These are phyloP conservation scores for Micractinium conductrix DNA, from an alignment of 139 green algal species.

Conservation along the genomic window DNA sequence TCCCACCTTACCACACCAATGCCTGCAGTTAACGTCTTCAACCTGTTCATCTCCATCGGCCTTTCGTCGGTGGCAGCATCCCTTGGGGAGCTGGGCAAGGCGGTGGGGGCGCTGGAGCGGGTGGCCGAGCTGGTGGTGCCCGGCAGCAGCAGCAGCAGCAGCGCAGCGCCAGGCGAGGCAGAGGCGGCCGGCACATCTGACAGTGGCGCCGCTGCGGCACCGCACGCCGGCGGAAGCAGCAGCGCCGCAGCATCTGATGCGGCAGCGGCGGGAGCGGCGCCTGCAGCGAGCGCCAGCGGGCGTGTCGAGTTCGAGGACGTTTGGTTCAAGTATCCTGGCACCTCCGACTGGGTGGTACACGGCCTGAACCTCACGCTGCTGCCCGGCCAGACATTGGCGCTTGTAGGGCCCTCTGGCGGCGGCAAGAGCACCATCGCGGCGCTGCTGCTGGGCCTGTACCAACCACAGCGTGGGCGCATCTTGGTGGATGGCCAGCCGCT, in stretches of 20 bases:
- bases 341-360: constrained; percentile 58
- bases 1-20: not conserved
- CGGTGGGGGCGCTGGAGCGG: constrained; percentile 40
- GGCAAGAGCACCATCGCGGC: constrained; percentile 86
- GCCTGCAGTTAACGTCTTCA: constrained; percentile 36
- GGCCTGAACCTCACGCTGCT: constrained; percentile 71
- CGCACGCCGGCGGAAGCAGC: no score
- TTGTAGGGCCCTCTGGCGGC: constrained; percentile 82
- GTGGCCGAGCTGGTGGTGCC: constrained; percentile 30
- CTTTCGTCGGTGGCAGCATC: constrained; percentile 32
- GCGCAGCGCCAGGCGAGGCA: no score
- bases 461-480: constrained; percentile 58
- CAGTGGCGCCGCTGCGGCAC: no score
- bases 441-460: constrained; percentile 76
- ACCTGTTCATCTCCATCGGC: constrained; percentile 47
- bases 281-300: not conserved
- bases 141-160: not conserved
- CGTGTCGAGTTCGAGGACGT: constrained; percentile 72
- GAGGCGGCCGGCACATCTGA: no score
- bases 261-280: not conserved
- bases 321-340: constrained; percentile 75
- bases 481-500: constrained; percentile 71
- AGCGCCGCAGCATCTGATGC: no score
- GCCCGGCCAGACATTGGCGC: constrained; percentile 74
- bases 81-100: constrained; percentile 47